Evolutionary conservation across 2,329 filamentous ascomycete species (phyloP).

Genomic region (Malbranchea zuffiana): DNA sequence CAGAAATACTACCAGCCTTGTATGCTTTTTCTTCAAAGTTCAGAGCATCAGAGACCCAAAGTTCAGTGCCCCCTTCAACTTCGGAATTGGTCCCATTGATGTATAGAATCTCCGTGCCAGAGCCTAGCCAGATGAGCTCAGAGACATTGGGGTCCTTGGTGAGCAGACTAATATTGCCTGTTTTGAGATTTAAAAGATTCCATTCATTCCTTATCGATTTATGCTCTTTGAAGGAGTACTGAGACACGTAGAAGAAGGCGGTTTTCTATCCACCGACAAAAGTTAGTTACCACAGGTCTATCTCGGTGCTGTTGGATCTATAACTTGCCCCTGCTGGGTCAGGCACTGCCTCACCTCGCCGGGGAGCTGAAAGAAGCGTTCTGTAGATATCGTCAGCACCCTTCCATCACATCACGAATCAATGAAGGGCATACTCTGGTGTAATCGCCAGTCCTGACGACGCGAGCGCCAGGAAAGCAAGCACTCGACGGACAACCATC

Average conservation of each 20-base stretch:
- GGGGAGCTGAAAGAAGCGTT: conserved; percentile 27
- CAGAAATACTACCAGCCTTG: conserved; percentile 30
- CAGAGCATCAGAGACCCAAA: conserved; percentile 27
- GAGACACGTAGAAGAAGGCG: conserved; percentile 49
- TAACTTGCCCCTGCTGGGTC: conserved; percentile 30
- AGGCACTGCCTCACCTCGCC: conserved; percentile 25
- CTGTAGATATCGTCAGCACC: conserved; percentile 15
- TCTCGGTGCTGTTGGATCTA: background rate
- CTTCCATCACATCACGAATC: background rate
- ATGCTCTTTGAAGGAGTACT: conserved; percentile 71
- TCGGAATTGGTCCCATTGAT: conserved; percentile 38
- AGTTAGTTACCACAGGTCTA: too few species aligned
- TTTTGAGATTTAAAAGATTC: conserved; percentile 61
- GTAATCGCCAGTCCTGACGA: conserved; percentile 19
- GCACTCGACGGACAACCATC: too few species aligned
- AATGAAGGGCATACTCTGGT: conserved; percentile 16
- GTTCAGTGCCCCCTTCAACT: conserved; percentile 28
- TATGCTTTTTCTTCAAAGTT: conserved; percentile 20
- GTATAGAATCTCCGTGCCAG: conserved; percentile 48
- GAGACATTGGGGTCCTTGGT: conserved; percentile 53
- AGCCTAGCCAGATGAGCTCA: conserved; percentile 65
- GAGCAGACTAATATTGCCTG: conserved; percentile 54
- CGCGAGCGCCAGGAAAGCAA: conserved; percentile 17
- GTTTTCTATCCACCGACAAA: conserved; percentile 23
- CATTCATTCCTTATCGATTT: conserved; percentile 45